phyloP scores from a whole-genome alignment of 768 basidiomycete species.

The Trametes maxima region DNA sequence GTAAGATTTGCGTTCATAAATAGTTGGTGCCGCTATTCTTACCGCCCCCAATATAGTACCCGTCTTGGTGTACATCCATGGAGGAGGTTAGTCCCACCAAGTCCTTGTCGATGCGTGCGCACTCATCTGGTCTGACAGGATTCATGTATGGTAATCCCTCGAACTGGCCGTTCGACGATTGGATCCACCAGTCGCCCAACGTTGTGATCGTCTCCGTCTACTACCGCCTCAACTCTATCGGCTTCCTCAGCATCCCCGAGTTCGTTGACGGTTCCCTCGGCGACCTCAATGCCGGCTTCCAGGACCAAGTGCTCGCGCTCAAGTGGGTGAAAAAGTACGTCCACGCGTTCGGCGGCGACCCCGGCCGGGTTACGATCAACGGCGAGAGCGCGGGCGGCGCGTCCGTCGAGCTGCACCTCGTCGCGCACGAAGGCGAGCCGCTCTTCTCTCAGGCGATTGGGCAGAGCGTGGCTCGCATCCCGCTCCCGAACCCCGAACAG shows the following conservation, averaged over 20 bases:
- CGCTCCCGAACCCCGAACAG: constrained; percentile 53
- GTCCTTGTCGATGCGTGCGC: neutral
- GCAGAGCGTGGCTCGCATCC: constrained; percentile 60
- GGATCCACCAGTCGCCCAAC: constrained; percentile 63
- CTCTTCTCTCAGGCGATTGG: constrained; percentile 60
- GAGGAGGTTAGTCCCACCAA: constrained; percentile 32
- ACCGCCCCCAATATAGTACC: constrained; percentile 31
- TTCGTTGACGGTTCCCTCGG: constrained; percentile 43
- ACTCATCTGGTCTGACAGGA: constrained; percentile 34
- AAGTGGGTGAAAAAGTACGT: constrained; percentile 44
- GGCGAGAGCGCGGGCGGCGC: constrained; percentile 64
- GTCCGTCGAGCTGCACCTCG: constrained; percentile 58
- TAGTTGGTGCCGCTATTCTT: neutral
- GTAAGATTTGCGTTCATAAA: constrained; percentile 38
- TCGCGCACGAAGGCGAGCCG: constrained; percentile 42
- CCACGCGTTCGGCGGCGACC: constrained; percentile 43
- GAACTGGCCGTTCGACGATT: constrained; percentile 68
- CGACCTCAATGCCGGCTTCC: constrained; percentile 56
- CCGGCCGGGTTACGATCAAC: constrained; percentile 50
- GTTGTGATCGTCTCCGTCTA: constrained; percentile 68
- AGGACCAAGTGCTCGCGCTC: constrained; percentile 52
- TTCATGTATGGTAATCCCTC: constrained; percentile 62
- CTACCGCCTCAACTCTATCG: constrained; percentile 64
- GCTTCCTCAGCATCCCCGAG: constrained; percentile 58
- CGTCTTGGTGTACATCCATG: constrained; percentile 45